Base-by-base conservation (phyloP, 2,329 filamentous ascomycete genomes). In the Claviceps monticola region DNA sequence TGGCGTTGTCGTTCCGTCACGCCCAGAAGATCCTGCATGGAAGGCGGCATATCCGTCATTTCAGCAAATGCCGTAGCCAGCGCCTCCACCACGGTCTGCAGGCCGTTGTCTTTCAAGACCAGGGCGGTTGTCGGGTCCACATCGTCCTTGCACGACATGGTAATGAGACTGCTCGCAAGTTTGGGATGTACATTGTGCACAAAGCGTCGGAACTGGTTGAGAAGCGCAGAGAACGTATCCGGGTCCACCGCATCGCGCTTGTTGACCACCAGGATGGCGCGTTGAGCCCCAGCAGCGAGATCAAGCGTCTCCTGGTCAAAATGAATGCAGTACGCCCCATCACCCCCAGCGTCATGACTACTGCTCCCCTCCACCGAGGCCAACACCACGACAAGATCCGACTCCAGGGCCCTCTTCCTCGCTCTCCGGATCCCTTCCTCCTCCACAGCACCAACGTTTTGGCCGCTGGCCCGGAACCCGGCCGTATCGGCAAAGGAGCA, bases 401-500 rank as follows among this genome's bases (percentile, higher is more conserved):
- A 91, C 49, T 90, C 83, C 34, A 82, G 68, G 0, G 91, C 93
- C 60, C 86, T 84, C 54, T 82, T 79, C 64, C 84, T 88, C 7
- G 93, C 93, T 48, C 93, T 77, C 49, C 85, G 80, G 62, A 98
- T 97, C 1, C 93, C 93, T 66, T 98, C 93, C 63, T 83, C 73
- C 63, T 98, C 93, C 26, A 98, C 76, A 9, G 76, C 72, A 0
- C 89, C 87, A 54, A 95, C 80, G 46, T 51, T 49, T 4, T 50
- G 49, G 16, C 51, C 51, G n/a, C 58, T 59, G 47, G 75, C 79
- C 48, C 89, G 76, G 58, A 98, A 80, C 1, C 93, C 93, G 19
- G 93, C 93, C 60, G 93, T 97, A 68, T 98, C 93, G 16, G 91
- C 90, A 62, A 98, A 83, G n/a, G 86, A 87, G 66, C 90, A 95